Conservation (phyloP, 257 asterid genomes). For the Nicotiana obtusifolia region DNA sequence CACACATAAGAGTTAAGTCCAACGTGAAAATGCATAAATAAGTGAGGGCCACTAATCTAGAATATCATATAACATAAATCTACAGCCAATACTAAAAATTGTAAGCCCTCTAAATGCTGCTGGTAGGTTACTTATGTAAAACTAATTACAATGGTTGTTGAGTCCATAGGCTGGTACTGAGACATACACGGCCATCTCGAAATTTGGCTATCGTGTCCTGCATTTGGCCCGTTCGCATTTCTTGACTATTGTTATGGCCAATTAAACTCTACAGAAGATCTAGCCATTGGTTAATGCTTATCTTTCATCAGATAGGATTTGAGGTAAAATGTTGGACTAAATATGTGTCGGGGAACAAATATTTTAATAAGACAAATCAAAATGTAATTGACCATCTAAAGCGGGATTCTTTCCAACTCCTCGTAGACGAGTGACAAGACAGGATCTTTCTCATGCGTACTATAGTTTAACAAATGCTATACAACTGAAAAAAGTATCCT, state of each 20-base stretch:
- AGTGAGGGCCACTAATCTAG: neutral
- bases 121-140: neutral
- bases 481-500: neutral
- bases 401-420: neutral
- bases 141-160: neutral
- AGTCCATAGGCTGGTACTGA: conserved; percentile 7
- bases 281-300: neutral
- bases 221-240: conserved; percentile 95
- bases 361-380: neutral
- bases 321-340: neutral
- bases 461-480: neutral
- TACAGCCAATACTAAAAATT: neutral
- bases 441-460: neutral
- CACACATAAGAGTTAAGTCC: conserved; percentile 5
- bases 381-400: neutral
- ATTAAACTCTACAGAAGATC: conserved; percentile 41
- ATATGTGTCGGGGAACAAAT: neutral
- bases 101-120: neutral
- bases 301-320: neutral
- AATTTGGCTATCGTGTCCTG: conserved; percentile 91
- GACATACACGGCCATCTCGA: conserved; percentile 97
- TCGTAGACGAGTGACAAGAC: neutral
- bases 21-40: neutral
- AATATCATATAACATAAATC: neutral
- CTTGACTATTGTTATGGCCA: conserved; percentile 96